Conservation (phyloP, 2,329 filamentous ascomycete species). For the Cryphonectria radicalis region DNA sequence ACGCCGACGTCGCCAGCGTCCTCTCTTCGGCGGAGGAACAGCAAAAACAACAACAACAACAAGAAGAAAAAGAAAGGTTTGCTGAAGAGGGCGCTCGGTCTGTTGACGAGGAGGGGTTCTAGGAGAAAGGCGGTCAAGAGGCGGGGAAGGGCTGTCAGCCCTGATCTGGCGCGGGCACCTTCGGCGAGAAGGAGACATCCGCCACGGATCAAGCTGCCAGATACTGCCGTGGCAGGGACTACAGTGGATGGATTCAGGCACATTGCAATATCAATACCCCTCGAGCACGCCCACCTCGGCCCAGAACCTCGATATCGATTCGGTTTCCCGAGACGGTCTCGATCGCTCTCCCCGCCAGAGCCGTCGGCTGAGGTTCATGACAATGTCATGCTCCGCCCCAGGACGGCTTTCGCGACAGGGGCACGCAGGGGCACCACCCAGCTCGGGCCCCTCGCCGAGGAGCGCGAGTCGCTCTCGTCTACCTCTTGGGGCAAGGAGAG, state of each 20-base stretch:
- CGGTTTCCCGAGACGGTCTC: conserved; percentile 9
- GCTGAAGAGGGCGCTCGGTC: conserved; percentile 41
- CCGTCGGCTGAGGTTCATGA: conserved; percentile 2
- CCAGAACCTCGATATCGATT: conserved; percentile 35
- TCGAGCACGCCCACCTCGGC: conserved; percentile 52
- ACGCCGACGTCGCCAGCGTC: conserved; percentile 26
- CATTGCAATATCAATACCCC: conserved; percentile 65
- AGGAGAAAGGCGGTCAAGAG: conserved; percentile 38
- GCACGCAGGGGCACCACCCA: conserved; percentile 28
- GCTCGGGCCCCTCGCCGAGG: conserved; percentile 43
- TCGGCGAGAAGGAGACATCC: conserved; percentile 30
- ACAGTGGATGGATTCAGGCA: conserved; percentile 59
- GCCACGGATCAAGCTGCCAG: conserved; percentile 50
- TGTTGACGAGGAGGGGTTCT: conserved; percentile 45
- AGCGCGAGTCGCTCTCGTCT: conserved; percentile 37
- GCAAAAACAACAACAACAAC: neutral
- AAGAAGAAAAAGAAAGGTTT: conserved; percentile 41
- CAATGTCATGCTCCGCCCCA: conserved; percentile 16
- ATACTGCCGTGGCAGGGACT: conserved; percentile 58
- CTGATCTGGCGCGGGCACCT: conserved; percentile 8
- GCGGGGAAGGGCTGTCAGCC: conserved; percentile 20
- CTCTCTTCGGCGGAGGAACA: conserved; percentile 14
- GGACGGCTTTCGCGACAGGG: conserved; percentile 21
- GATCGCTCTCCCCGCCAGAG: conserved; percentile 10
- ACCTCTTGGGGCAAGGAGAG: conserved; percentile 15